Evolutionary conservation across 2,329 filamentous ascomycete species (phyloP), one percentile per base, ranked within the genome.

Genomic region (Monascus ruber): DNA sequence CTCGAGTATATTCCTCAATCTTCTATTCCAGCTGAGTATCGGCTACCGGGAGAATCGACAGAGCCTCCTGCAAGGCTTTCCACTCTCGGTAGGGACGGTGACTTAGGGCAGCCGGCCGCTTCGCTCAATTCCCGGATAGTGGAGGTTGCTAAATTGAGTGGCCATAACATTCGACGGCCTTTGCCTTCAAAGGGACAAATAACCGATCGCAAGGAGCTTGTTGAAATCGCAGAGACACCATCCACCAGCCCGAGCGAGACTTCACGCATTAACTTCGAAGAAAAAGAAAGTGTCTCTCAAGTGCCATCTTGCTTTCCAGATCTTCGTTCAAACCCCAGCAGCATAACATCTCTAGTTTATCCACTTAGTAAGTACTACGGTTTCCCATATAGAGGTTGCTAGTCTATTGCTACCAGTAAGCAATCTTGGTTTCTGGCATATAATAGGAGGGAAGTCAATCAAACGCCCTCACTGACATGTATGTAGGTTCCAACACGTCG

Each of bases 21-120:
- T 9, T 29, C 44, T 2, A 51, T 50, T 35, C 45, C 48, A 6
- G 11, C 34, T 6, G 40, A 48, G 34, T 45, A 41, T 39, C 36
- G 28, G 35, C 44, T 51, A 26, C 41, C 47, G 5, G 43, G 33
- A 4, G 48, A 51, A 40, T 39, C 11, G 28, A 38, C 17, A 17
- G 17, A 17, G 17, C 17, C 17, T 17, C 17, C 17, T 17, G 17
- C 17, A 17, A 3, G 17, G 17, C 17, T 17, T 17, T 17, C 17
- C 17, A 17, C 17, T 17, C 17, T 17, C 17, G 3, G 17, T 17
- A 17, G 17, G 17, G 17, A 17, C 17, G 17, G 17, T 17, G 3
- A 17, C 17, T 17, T 17, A 17, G 17, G 3, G 17, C 17, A 17
- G 17, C 17, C 17, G 17, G 17, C 17, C 17, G 17, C 17, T 17